Evolutionary conservation across 352 stramenopile genomes (phyloP), one percentile per base, ranked within the genome.

Genomic region (Plasmopara muralis): DNA sequence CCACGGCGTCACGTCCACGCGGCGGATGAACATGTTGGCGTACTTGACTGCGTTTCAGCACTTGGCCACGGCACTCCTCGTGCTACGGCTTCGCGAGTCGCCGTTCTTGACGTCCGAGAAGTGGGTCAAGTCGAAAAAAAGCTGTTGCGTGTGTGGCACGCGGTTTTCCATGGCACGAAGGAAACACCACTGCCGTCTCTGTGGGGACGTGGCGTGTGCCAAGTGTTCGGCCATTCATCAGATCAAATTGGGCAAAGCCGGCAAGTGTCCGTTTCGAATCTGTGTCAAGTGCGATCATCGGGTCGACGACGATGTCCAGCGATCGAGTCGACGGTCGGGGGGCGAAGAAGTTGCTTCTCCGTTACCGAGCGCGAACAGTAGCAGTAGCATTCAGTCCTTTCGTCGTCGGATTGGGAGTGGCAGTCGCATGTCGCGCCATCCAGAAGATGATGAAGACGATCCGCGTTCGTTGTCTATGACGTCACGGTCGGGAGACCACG

Each of bases 181-280:
- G 41, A 79, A 79, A 50, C 79, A 90, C 52, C 79, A 90, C 55
- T 90, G 79, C 42, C 77, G 79, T 2, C 69, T 90, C 0, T 90
- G 79, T 50, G 77, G 79, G 5, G 77, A 88, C 50, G 70, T 86
- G 5, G 69, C 74, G 40, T 89, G 79, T 25, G 77, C 75, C 44
- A 87, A 87, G 50, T 91, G 81, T 62, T 87, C 72, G 18, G 60
- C 68, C 3, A 64, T 85, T 9, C 77, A 83, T 43, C 64, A 82
- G 45, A 74, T 87, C 39, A 77, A 76, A 40, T 52, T 87, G 0
- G 70, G 70, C 9, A 79, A 77, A 45, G 65, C 74, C 12, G 72
- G 68, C 34, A 82, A 74, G 41, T 68, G 55, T 12, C 68, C 77
- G 15, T 76, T 87, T 33, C 77, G 77, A 20, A 85, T 87, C 46